Conservation (phyloP, 805 yeast genomes). For the Candida coleopterorum region DNA sequence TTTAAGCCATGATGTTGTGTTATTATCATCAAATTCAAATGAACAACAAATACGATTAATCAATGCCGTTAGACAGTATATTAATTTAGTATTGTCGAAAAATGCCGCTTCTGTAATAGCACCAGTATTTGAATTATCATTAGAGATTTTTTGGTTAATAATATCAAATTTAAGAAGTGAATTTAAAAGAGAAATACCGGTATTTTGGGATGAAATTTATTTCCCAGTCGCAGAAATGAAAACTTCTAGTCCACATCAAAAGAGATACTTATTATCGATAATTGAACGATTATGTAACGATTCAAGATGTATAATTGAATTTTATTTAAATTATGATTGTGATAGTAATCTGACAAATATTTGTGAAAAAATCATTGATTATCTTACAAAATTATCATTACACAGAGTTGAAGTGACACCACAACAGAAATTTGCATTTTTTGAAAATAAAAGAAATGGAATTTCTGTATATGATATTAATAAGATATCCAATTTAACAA, state of each 20-base stretch:
- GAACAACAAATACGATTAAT: conserved; percentile 59
- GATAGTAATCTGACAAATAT: conserved; percentile 76
- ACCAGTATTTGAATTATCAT: conserved; percentile 85
- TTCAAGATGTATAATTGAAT: conserved; percentile 86
- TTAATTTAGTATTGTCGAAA: conserved; percentile 77
- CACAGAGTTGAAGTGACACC: conserved; percentile 68
- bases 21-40: conserved; percentile 45
- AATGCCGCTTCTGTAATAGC: conserved; percentile 91
- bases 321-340: conserved; percentile 94
- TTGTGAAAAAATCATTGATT: conserved; percentile 77
- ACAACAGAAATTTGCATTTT: conserved; percentile 51
- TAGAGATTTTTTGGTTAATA: conserved; percentile 91
- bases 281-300: conserved; percentile 80
- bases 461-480: conserved; percentile 70
- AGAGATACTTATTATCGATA: conserved; percentile 77
- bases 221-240: conserved; percentile 91
- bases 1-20: conserved; percentile 50
- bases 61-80: conserved; percentile 77
- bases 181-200: conserved; percentile 91
- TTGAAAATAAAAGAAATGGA: conserved; percentile 42
- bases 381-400: conserved; percentile 66
- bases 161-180: conserved; percentile 78
- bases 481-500: conserved; percentile 72
- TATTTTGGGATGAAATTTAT: conserved; percentile 86
- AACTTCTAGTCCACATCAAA: conserved; percentile 89